phyloP scores from a whole-genome alignment of 2,329 filamentous ascomycete species.

The Colletotrichum lini region DNA sequence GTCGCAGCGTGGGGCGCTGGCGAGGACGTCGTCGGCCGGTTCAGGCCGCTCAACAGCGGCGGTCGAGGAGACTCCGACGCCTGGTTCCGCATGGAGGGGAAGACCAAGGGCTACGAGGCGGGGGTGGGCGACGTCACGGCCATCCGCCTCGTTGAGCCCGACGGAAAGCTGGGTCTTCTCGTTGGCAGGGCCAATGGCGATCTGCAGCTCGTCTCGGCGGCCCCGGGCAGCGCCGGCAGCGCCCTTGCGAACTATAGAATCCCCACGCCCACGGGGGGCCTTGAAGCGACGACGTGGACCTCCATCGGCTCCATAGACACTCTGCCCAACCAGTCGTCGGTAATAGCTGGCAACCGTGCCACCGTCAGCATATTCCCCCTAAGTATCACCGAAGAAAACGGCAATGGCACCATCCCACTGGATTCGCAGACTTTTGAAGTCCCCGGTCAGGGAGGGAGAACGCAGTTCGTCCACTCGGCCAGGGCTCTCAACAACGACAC shows the following conservation, averaged over 20 bases:
- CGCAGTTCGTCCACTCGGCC: constrained; percentile 49
- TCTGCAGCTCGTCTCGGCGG: constrained; percentile 60
- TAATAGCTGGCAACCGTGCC: constrained; percentile 41
- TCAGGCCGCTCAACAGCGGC: constrained; percentile 49
- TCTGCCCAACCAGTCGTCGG: constrained; percentile 28
- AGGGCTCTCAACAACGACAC: constrained; percentile 63
- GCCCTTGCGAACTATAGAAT: constrained; percentile 46
- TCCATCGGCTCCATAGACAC: constrained; percentile 42
- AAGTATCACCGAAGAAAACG: constrained; percentile 14
- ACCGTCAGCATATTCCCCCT: constrained; percentile 42
- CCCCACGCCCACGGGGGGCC: constrained; percentile 49
- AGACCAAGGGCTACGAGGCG: constrained; percentile 54
- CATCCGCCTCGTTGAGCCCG: constrained; percentile 59
- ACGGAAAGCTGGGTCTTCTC: constrained; percentile 53
- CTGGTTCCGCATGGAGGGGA: constrained; percentile 53
- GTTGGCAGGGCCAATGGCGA: constrained; percentile 66
- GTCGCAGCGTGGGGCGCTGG: constrained; percentile 66
- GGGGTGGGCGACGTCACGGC: constrained; percentile 67
- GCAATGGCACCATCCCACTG: background rate
- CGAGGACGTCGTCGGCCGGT: constrained; percentile 63
- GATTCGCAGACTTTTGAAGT: constrained; percentile 36
- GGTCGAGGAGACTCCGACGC: constrained; percentile 35
- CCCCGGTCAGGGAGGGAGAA: constrained; percentile 43
- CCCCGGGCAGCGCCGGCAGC: constrained; percentile 49
- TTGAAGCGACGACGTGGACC: constrained; percentile 49